A percentile compares a stretch with the other conserved stretches of the same genome.
Conservation (phyloP, 83 land plant species). For the Thuja plicata region DNA sequence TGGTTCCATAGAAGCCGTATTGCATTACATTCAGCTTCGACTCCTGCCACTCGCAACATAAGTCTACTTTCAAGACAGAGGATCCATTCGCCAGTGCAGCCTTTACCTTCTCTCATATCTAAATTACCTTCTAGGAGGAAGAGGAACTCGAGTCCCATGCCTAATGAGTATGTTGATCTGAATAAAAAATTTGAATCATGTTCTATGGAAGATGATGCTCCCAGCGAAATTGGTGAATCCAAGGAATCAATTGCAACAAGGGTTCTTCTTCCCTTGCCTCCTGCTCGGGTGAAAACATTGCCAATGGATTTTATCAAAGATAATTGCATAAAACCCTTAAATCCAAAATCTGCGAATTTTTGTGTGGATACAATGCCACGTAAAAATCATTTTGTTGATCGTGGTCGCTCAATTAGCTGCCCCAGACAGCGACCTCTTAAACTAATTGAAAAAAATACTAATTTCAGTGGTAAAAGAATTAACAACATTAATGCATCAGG, state of each 20-base stretch:
- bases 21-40: background rate
- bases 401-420: conserved; percentile 10
- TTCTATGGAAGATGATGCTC: background rate
- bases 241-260: background rate
- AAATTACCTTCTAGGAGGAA: conserved; percentile 12
- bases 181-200: background rate
- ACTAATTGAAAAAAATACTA: background rate
- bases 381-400: background rate
- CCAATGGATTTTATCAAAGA: background rate
- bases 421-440: conserved; percentile 7
- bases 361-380: conserved; percentile 3
- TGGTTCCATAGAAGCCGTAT: conserved; percentile 2
- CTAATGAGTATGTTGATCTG: background rate
- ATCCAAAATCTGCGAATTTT: background rate
- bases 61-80: background rate
- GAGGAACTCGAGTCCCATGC: background rate
- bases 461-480: background rate
- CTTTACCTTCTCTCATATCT: conserved; percentile 17
- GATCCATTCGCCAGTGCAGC: background rate
- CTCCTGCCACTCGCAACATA: conserved; percentile 1
- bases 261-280: conserved; percentile 14
- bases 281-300: background rate
- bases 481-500: background rate
- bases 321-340: background rate
- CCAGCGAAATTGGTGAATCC: background rate